Conservation (phyloP, 129 eudicot species). For the sunflower (Helianthus annuus) region DNA sequence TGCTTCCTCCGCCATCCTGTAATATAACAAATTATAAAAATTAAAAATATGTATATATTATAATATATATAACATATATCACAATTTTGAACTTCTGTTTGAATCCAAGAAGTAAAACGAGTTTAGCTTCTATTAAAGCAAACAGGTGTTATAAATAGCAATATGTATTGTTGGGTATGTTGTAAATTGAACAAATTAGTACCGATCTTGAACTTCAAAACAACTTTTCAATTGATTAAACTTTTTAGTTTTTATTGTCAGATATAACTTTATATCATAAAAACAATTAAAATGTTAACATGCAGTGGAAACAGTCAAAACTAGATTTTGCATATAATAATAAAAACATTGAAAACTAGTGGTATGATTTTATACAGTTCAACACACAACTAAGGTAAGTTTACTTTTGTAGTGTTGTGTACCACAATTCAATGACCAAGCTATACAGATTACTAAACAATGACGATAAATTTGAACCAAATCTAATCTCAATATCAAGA, state of each 20-base stretch:
- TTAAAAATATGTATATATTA: not conserved
- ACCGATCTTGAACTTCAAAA: not conserved
- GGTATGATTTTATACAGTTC: not conserved
- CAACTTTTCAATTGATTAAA: not conserved
- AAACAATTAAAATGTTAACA: not conserved
- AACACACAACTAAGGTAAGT: not conserved
- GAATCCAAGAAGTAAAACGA: not conserved
- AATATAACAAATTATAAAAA: slow-evolving; percentile 1
- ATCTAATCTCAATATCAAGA: not conserved
- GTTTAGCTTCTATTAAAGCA: not conserved
- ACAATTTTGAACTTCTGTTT: slow-evolving; percentile 2
- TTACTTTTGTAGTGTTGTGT: not conserved
- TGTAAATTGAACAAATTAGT: not conserved
- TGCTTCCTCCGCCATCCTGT: slow-evolving; percentile 74
- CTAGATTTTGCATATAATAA: not conserved
- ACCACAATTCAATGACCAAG: not conserved
- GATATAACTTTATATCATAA: not conserved
- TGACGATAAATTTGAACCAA: not conserved
- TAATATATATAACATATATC: not conserved
- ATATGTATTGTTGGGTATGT: not conserved
- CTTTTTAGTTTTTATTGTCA: not conserved
- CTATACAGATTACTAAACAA: not conserved
- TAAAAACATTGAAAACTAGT: not conserved
- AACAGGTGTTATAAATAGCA: slow-evolving; percentile 6
- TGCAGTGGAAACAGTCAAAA: not conserved